These are phyloP conservation scores for Zymoseptoria tritici DNA, from an alignment of 2,329 filamentous ascomycete genomes.

Conservation along the genomic window DNA sequence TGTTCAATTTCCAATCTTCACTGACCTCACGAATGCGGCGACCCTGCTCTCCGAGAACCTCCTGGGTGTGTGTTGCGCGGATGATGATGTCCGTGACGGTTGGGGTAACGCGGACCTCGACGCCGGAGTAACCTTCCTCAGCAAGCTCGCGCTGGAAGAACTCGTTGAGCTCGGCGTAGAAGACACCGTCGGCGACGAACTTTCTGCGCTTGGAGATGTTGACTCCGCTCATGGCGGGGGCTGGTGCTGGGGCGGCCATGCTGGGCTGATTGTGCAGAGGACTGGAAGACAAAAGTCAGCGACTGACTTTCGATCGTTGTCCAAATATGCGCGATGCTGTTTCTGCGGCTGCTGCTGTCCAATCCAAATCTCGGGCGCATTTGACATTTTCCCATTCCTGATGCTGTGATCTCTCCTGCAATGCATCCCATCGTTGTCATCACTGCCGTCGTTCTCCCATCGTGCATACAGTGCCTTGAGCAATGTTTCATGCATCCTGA, in stretches of 20 bases:
- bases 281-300: background rate
- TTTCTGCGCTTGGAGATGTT: constrained; percentile 79
- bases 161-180: constrained; percentile 99
- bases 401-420: background rate
- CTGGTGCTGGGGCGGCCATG: constrained; percentile 17
- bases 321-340: background rate
- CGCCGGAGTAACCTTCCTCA: constrained; percentile 99
- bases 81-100: constrained; percentile 99
- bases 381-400: background rate
- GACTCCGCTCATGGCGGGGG: constrained; percentile 25
- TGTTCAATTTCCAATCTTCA: background rate
- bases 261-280: constrained; percentile 5
- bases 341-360: background rate
- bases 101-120: constrained; percentile 98
- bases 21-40: constrained; percentile 85
- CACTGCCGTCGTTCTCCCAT: background rate
- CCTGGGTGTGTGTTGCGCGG: constrained; percentile 99
- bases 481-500: background rate
- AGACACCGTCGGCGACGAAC: constrained; percentile 79
- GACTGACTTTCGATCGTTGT: background rate
- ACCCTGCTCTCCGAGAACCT: constrained; percentile 99
- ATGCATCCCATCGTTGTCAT: background rate
- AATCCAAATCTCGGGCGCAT: background rate
- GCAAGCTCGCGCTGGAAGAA: constrained; percentile 99
- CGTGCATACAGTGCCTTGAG: background rate